Evolutionary conservation across 306 rosid species (phyloP).

Genomic region (Mimosa bimucronata): DNA sequence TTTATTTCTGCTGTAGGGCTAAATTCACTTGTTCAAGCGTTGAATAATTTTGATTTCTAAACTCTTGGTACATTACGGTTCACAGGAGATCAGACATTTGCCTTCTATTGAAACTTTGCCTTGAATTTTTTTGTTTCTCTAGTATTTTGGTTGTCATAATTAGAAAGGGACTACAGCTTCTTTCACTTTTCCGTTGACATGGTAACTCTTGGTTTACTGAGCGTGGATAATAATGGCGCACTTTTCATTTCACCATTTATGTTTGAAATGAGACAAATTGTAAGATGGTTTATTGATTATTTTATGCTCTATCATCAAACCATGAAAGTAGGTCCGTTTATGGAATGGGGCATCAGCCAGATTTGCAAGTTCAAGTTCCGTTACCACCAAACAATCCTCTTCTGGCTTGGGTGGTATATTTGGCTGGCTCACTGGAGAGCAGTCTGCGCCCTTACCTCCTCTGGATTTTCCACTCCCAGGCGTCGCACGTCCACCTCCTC

Average conservation of each 20-base stretch:
- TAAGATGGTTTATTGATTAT: slow-evolving; percentile 27
- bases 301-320: slow-evolving; percentile 1
- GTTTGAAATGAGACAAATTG: not conserved
- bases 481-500: slow-evolving; percentile 60
- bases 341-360: slow-evolving; percentile 51
- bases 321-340: slow-evolving; percentile 57
- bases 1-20: not conserved
- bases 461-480: slow-evolving; percentile 71
- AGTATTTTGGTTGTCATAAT: not conserved
- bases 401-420: slow-evolving; percentile 64
- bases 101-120: not conserved
- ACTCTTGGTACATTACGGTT: not conserved
- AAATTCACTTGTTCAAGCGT: not conserved
- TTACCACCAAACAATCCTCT: too few relatives aligned
- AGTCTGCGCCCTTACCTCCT: slow-evolving; percentile 58
- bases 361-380: slow-evolving; percentile 73
- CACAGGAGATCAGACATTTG: not conserved
- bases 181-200: not conserved
- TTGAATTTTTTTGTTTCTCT: not conserved
- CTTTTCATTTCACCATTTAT: not conserved
- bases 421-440: slow-evolving; percentile 72
- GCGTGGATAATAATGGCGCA: not conserved
- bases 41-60: not conserved
- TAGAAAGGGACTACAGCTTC: not conserved
- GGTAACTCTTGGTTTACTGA: not conserved